Conservation (phyloP, 257 asterid genomes). For the Salvia rosmarinus region DNA sequence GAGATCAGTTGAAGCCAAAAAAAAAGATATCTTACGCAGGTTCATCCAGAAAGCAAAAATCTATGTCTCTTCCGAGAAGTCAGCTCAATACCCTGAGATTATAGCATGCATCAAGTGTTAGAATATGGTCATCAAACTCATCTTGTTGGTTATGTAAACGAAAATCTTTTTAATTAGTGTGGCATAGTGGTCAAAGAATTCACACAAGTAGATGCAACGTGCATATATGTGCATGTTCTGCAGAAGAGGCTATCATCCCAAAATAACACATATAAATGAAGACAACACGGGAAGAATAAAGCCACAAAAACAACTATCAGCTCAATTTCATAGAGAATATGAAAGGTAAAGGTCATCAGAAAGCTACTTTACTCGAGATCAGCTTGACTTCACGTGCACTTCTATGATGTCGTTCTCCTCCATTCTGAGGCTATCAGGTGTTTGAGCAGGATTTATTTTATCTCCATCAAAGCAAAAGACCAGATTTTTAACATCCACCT, state of each 20-base stretch:
- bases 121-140: background rate
- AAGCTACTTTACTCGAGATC: slow-evolving; percentile 43
- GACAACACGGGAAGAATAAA: background rate
- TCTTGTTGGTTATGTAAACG: too few species aligned
- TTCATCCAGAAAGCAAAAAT: slow-evolving; percentile 23
- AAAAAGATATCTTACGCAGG: slow-evolving; percentile 1
- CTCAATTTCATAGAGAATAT: slow-evolving; percentile 12
- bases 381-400: slow-evolving; percentile 64
- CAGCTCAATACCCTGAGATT: slow-evolving; percentile 27
- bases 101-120: slow-evolving; percentile 25
- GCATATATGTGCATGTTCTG: slow-evolving; percentile 10
- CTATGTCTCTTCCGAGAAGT: slow-evolving; percentile 5
- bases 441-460: slow-evolving; percentile 58
- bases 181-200: background rate
- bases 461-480: slow-evolving; percentile 83
- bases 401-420: slow-evolving; percentile 89
- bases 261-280: slow-evolving; percentile 17
- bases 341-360: slow-evolving; percentile 18
- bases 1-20: background rate
- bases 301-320: background rate
- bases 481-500: slow-evolving; percentile 58
- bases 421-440: slow-evolving; percentile 80
- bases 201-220: background rate
- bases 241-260: background rate
- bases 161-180: background rate